phyloP scores from a whole-genome alignment of 495 filamentous ascomycete genomes.

The Penicillium canescens region DNA sequence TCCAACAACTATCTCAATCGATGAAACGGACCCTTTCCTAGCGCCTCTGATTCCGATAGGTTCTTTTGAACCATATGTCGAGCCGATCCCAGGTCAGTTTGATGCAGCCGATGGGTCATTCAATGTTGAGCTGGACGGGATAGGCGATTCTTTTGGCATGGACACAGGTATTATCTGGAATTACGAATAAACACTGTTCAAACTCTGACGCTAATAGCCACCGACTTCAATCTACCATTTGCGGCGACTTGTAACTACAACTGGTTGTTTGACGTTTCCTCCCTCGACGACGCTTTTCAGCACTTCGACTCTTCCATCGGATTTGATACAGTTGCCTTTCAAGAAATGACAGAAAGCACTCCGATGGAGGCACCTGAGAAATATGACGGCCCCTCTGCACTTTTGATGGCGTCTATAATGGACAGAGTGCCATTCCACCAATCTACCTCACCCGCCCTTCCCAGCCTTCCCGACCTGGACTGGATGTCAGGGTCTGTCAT shows the following conservation, averaged over 20 bases:
- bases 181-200: too few species aligned
- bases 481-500: conserved; percentile 32
- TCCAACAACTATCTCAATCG: conserved; percentile 23
- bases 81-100: conserved; percentile 38
- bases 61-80: conserved; percentile 37
- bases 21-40: conserved; percentile 33
- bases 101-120: conserved; percentile 39
- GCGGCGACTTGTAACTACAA: conserved; percentile 56
- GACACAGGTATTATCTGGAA: conserved; percentile 28
- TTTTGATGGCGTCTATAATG: conserved; percentile 23
- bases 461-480: conserved; percentile 26
- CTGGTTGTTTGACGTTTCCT: conserved; percentile 53
- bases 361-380: conserved; percentile 6
- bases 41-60: conserved; percentile 36
- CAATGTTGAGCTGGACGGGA: conserved; percentile 21
- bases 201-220: conserved; percentile 32
- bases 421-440: conserved; percentile 3
- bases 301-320: conserved; percentile 29
- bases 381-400: conserved; percentile 18
- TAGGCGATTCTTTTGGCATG: conserved; percentile 28
- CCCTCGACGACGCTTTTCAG: conserved; percentile 38
- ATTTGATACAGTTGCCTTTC: conserved; percentile 24
- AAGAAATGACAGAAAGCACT: conserved; percentile 11
- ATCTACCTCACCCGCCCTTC: background rate
- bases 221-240: conserved; percentile 58